Evolutionary conservation across 2,329 filamentous ascomycete species (phyloP).

Genomic region (Sporothrix mexicana): DNA sequence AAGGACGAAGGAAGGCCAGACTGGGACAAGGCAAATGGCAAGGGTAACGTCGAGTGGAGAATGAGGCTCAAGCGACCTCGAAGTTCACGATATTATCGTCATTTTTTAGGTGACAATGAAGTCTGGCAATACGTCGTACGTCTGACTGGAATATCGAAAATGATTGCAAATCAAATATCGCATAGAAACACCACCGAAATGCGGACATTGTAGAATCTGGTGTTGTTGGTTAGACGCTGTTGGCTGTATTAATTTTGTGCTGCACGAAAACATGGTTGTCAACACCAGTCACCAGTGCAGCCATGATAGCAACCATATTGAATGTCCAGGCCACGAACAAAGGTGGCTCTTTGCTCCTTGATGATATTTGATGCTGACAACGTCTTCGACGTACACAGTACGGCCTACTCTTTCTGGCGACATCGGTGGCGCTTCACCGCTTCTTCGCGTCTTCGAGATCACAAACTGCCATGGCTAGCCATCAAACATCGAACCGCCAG

Average conservation of each 20-base stretch:
- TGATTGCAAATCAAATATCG: not conserved
- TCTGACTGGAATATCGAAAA: not conserved
- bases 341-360: not conserved
- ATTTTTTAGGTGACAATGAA: not conserved
- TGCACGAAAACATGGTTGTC: not conserved
- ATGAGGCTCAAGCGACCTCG: not conserved
- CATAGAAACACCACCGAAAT: not conserved
- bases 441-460: not conserved
- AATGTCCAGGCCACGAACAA: not conserved
- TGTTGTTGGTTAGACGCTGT: not conserved
- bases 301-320: not conserved
- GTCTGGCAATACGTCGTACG: too few relatives aligned
- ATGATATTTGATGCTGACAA: not conserved
- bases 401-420: not conserved
- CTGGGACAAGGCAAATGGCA: not conserved
- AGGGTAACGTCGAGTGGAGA: not conserved
- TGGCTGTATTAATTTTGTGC: constrained; percentile 9
- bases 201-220: not conserved
- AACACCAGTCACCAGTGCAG: not conserved
- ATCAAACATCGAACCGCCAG: not conserved
- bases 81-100: not conserved
- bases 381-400: not conserved
- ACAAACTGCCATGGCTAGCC: not conserved
- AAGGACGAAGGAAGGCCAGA: not conserved
- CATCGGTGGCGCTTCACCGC: constrained; percentile 1